A percentile compares a stretch with the other conserved stretches of the same genome.
These are phyloP conservation scores for Effrenium voratum DNA, from an alignment of 73 alveolate genomes.

Conservation along the genomic window DNA sequence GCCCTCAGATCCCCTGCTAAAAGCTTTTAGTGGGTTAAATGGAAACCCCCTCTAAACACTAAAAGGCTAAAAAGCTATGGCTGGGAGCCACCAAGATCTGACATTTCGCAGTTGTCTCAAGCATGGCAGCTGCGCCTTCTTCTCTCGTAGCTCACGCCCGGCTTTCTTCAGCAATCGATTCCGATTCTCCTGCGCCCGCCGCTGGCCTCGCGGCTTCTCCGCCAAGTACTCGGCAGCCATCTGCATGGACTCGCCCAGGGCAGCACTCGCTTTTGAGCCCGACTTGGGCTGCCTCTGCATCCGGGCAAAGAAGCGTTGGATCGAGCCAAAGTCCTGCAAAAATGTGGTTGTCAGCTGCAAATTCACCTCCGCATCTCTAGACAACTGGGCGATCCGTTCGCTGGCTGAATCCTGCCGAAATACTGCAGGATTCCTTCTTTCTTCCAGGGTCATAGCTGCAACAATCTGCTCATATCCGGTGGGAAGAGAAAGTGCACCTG, in stretches of 20 bases:
- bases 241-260: constrained; percentile 34
- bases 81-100: too few species aligned
- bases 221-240: constrained; percentile 85
- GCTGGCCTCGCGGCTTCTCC: constrained; percentile 55
- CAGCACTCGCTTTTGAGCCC: too few species aligned
- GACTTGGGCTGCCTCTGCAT: constrained; percentile 21
- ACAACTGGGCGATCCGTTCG: constrained; percentile 38
- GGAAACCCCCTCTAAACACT: too few species aligned
- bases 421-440: constrained; percentile 24
- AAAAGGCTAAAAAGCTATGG: too few species aligned
- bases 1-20: too few species aligned
- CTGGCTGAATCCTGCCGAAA: not conserved
- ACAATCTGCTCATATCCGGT: constrained; percentile 59
- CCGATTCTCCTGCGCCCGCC: constrained; percentile 28
- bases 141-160: constrained; percentile 54
- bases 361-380: constrained; percentile 25
- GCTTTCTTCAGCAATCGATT: constrained; percentile 53
- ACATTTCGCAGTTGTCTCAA: too few species aligned
- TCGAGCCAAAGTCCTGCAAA: constrained; percentile 57
- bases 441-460: constrained; percentile 62
- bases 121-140: constrained; percentile 19
- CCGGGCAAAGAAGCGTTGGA: constrained; percentile 53
- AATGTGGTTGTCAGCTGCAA: constrained; percentile 24
- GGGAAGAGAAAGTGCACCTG: constrained; percentile 17
- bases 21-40: too few species aligned